A percentile compares a stretch with the other conserved stretches of the same genome.
phyloP scores from a whole-genome alignment of 768 basidiomycete genomes.

The Trametes gibbosa region DNA sequence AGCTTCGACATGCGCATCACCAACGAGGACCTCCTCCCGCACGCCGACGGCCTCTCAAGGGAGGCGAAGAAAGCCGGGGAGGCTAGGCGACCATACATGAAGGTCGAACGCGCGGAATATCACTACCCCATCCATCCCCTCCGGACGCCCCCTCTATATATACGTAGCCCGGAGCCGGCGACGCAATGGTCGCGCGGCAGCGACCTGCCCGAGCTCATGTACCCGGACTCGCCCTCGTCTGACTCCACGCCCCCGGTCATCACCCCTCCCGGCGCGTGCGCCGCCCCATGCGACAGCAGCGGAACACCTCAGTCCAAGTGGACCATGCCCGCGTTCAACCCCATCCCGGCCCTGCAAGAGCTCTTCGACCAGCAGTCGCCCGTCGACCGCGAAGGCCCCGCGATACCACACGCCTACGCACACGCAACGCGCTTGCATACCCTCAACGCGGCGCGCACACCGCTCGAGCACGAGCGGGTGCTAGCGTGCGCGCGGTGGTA shows the following conservation, averaged over 20 bases:
- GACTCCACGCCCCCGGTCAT: background rate
- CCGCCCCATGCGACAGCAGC: too few relatives aligned
- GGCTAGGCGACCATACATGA: too few relatives aligned
- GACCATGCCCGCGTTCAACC: too few relatives aligned
- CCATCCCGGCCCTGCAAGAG: too few relatives aligned
- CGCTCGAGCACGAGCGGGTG: background rate
- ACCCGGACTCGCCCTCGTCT: slow-evolving; percentile 12
- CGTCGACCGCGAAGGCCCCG: too few relatives aligned
- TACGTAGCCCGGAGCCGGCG: too few relatives aligned
- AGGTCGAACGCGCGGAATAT: background rate
- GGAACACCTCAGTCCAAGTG: background rate
- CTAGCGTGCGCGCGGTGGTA: slow-evolving; percentile 7
- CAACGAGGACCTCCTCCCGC: slow-evolving; percentile 22
- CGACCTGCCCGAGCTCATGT: slow-evolving; percentile 10
- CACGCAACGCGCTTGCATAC: too few relatives aligned
- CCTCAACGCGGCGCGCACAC: too few relatives aligned
- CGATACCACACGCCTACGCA: too few relatives aligned
- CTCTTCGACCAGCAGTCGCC: too few relatives aligned
- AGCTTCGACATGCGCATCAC: slow-evolving; percentile 27
- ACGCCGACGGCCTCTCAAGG: slow-evolving; percentile 16
- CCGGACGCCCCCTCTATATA: too few relatives aligned
- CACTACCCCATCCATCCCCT: background rate
- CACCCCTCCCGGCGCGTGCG: background rate
- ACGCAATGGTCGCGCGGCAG: background rate
- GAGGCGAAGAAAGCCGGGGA: too few relatives aligned